phyloP scores from a whole-genome alignment of 257 asterid genomes.

The Nicotiana attenuata region DNA sequence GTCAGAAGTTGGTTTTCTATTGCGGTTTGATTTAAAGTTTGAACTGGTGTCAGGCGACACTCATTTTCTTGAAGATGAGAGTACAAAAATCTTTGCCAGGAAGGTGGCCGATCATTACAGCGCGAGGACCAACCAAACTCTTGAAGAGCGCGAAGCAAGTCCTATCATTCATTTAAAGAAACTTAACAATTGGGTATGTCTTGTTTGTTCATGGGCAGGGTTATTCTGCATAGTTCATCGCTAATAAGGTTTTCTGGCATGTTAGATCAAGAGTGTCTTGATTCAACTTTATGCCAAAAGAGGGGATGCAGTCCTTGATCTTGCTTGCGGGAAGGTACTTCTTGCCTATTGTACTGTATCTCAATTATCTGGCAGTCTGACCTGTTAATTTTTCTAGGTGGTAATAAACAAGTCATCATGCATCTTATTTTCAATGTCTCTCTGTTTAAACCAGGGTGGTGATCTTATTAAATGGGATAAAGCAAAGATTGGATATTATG shows the following conservation, averaged over 20 bases:
- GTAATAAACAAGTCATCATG: background rate
- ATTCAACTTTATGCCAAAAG: constrained; percentile 74
- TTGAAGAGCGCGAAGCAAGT: constrained; percentile 97
- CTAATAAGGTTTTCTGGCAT: constrained; percentile 2
- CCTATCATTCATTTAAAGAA: constrained; percentile 94
- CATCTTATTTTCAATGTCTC: background rate
- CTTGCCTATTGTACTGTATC: background rate
- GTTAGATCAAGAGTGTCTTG: constrained; percentile 92
- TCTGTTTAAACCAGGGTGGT: constrained; percentile 66
- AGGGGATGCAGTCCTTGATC: constrained; percentile 95
- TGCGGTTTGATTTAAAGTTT: constrained; percentile 8
- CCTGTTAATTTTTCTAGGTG: background rate
- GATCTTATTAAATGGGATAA: constrained; percentile 99
- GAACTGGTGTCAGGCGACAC: constrained; percentile 41
- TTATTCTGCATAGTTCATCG: background rate
- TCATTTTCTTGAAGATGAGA: constrained; percentile 67
- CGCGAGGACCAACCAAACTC: constrained; percentile 89
- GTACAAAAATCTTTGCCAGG: constrained; percentile 64
- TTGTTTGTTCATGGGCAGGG: background rate
- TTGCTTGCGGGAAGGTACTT: constrained; percentile 95
- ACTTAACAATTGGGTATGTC: constrained; percentile 85
- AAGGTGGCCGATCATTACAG: constrained; percentile 99
- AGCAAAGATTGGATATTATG: constrained; percentile 88
- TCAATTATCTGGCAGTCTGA: background rate
- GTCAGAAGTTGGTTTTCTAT: constrained; percentile 5